Conservation (phyloP, 768 basidiomycete genomes). For the Auriscalpium vulgare region DNA sequence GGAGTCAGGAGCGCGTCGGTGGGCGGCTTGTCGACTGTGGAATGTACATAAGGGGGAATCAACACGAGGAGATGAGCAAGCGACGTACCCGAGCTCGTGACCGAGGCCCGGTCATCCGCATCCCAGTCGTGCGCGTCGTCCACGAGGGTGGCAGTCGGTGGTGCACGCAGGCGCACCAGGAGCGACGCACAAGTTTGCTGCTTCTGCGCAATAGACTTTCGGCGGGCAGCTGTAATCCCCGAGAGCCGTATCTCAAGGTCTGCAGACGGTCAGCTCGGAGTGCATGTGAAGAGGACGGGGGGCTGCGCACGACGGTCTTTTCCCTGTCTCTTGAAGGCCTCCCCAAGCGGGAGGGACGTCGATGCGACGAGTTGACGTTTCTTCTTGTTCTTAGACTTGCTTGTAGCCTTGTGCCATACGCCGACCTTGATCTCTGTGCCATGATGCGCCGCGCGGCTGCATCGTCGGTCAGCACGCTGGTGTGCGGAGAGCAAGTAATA, state of each 20-base stretch:
- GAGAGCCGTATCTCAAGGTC: conserved; percentile 10
- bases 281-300: background rate
- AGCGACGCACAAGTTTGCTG: conserved; percentile 7
- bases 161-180: conserved; percentile 9
- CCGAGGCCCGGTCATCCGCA: too few species aligned
- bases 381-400: conserved; percentile 51
- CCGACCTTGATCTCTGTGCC: conserved; percentile 42
- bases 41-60: too few species aligned
- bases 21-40: too few species aligned
- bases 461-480: background rate
- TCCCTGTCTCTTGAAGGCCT: conserved; percentile 43
- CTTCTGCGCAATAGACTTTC: conserved; percentile 9
- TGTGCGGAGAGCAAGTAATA: conserved; percentile 3
- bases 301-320: conserved; percentile 33
- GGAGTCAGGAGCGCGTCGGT: too few species aligned
- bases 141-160: background rate
- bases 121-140: too few species aligned
- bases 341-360: conserved; percentile 41
- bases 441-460: conserved; percentile 32
- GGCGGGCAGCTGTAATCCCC: conserved; percentile 4
- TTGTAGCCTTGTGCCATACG: conserved; percentile 49
- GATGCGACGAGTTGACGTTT: conserved; percentile 48
- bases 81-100: too few species aligned
- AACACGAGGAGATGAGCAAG: too few species aligned
- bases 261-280: background rate